A percentile compares a stretch with the other conserved stretches of the same genome.
Evolutionary conservation across 2,329 filamentous ascomycete species (phyloP).

Genomic region (Emmonsiellopsis sp.): DNA sequence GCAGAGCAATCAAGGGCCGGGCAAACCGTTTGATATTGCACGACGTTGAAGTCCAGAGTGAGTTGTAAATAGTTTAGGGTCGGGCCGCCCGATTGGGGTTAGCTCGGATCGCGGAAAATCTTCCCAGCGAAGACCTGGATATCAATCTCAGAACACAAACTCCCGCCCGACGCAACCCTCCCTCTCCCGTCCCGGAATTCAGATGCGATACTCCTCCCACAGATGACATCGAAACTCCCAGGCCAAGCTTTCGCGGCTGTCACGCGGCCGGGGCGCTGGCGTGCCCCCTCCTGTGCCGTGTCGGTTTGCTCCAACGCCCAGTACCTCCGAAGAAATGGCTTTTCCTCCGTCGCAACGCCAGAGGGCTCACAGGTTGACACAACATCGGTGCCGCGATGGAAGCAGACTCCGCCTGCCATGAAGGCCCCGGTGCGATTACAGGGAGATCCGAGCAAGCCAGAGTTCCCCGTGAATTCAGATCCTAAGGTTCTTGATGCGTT

Average conservation of each 20-base stretch:
- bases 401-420: conserved; percentile 58
- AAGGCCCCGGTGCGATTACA: conserved; percentile 52
- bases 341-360: conserved; percentile 17
- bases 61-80: not conserved
- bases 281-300: conserved; percentile 15
- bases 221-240: conserved; percentile 12
- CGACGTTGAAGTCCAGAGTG: not conserved
- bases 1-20: not conserved
- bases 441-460: conserved; percentile 23
- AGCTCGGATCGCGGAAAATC: conserved; percentile 8
- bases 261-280: conserved; percentile 12
- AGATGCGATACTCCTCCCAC: not conserved
- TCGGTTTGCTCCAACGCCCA: conserved; percentile 16
- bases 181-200: not conserved
- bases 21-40: not conserved
- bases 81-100: conserved; percentile 5
- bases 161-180: not conserved
- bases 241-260: conserved; percentile 10
- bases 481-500: conserved; percentile 64
- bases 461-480: conserved; percentile 63
- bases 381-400: conserved; percentile 52
- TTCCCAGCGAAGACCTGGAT: not conserved
- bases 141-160: not conserved
- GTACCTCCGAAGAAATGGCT: conserved; percentile 14
- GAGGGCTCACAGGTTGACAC: conserved; percentile 22